phyloP scores from a whole-genome alignment of 805 yeast species.

The Metschnikowia arizonensis region DNA sequence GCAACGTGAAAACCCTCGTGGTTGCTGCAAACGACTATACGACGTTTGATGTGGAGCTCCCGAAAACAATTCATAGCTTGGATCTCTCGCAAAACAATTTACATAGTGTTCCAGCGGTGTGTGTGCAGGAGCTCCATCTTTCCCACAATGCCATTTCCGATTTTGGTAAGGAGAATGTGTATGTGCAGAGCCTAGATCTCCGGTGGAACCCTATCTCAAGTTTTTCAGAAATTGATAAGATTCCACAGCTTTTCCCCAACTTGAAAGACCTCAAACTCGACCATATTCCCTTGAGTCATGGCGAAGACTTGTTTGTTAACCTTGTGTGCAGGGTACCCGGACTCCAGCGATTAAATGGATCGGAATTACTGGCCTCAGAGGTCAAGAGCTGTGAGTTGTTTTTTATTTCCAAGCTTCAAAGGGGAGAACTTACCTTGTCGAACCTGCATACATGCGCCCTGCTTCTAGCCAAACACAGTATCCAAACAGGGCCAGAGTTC shows the following conservation, averaged over 20 bases:
- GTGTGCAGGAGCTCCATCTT: neutral
- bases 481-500: constrained; percentile 7
- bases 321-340: constrained; percentile 44
- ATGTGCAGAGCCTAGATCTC: constrained; percentile 41
- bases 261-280: constrained; percentile 46
- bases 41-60: constrained; percentile 8
- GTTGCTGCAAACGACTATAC: constrained; percentile 35
- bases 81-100: constrained; percentile 44
- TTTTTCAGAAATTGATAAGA: constrained; percentile 49
- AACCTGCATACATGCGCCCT: constrained; percentile 38
- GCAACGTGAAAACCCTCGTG: constrained; percentile 29
- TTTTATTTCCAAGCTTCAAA: constrained; percentile 50
- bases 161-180: neutral
- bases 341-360: constrained; percentile 50
- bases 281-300: constrained; percentile 12
- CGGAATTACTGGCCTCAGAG: constrained; percentile 41
- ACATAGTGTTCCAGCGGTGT: constrained; percentile 4
- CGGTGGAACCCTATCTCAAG: constrained; percentile 43
- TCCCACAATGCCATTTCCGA: constrained; percentile 10
- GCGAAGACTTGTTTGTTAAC: constrained; percentile 31
- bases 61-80: neutral
- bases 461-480: constrained; percentile 35
- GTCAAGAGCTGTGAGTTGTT: constrained; percentile 65
- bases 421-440: constrained; percentile 21
- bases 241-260: constrained; percentile 36